Percentiles rank a stretch among this genome's conserved stretches.
Evolutionary conservation across 768 basidiomycete genomes (phyloP).

Genomic region (Mycena leptocephala): DNA sequence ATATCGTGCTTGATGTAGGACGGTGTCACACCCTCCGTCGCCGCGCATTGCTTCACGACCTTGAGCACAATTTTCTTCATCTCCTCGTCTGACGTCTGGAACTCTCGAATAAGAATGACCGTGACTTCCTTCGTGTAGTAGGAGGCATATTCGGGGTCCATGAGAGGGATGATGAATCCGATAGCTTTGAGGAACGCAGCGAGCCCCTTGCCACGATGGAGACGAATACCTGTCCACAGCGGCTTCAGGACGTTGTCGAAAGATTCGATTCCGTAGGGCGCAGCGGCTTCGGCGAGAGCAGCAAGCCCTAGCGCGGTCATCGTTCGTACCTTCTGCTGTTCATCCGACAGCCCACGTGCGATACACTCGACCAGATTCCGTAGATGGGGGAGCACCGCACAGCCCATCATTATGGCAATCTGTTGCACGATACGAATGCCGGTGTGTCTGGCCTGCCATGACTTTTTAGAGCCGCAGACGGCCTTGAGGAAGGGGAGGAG

Average conservation of each 20-base stretch:
- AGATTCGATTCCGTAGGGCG: slow-evolving; percentile 99
- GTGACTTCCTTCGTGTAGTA: slow-evolving; percentile 99
- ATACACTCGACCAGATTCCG: slow-evolving; percentile 98
- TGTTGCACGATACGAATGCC: slow-evolving; percentile 99
- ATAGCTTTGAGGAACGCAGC: slow-evolving; percentile 98
- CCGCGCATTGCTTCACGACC: slow-evolving; percentile 98
- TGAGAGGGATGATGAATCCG: slow-evolving; percentile 99
- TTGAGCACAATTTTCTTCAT: slow-evolving; percentile 99
- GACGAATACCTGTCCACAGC: slow-evolving; percentile 93
- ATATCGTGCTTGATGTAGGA: slow-evolving; percentile 98
- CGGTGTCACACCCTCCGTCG: slow-evolving; percentile 97
- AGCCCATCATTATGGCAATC: slow-evolving; percentile 99
- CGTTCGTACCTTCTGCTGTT: slow-evolving; percentile 96
- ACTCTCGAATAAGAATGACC: slow-evolving; percentile 97
- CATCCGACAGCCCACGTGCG: slow-evolving; percentile 92
- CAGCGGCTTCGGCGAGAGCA: slow-evolving; percentile 96
- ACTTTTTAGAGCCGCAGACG: slow-evolving; percentile 98
- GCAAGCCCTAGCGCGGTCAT: slow-evolving; percentile 96
- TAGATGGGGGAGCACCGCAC: slow-evolving; percentile 96
- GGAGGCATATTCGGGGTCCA: slow-evolving; percentile 99
- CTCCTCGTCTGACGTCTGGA: slow-evolving; percentile 99
- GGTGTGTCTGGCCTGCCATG: slow-evolving; percentile 99
- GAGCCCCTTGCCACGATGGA: slow-evolving; percentile 95
- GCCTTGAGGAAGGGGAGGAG: slow-evolving; percentile 98
- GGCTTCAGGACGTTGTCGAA: slow-evolving; percentile 98